Base-by-base conservation (phyloP, 257 asterid genomes). In the Scutellaria minor region DNA sequence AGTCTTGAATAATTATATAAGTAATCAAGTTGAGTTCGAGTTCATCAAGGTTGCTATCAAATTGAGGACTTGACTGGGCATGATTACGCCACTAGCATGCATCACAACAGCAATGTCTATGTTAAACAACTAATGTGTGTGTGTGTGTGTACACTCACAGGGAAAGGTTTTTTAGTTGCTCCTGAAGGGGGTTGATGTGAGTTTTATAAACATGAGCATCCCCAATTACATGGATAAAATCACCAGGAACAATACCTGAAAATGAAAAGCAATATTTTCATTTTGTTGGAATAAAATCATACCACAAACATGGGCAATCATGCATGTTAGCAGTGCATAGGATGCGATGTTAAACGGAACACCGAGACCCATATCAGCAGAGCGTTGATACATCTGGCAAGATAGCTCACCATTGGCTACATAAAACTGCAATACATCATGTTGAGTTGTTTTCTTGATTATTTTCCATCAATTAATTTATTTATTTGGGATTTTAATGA, bases 141-240 rank as follows among this genome's bases (percentile, higher is more conserved):
- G 13, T 37, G n/a, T n/a, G n/a, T n/a, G n/a, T n/a, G n/a, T n/a
- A n/a, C n/a, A 78, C 91, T 83, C 70, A 95, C 99, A 6, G 99
- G 99, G 80, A 95, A 95, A 75, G 97, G 96, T 82, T 90, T 78
- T 86, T 90, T 58, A 95, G 95, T 75, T 95, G 99, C 80, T 88
- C 98, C 77, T 85, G 93, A 71, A 95, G 83, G 75, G 97, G 90
- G 70, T 81, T 74, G 64, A 90, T 64, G 31, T 95, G 99, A 55
- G 90, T 92, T 50, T 56, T 86, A 68, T 95, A 95, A 72, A 90
- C 96, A 85, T 95, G 98, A 61, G 92, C 88, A 78, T 95, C 99
- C 66, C 99, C 99, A 62, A 95, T 83, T 40, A 90, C 91, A 78
- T 92, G 96, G 75, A 90, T 70, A 65, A 95, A 88, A 27, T 95